phyloP scores from a whole-genome alignment of 768 basidiomycete species.

The Cyclocybe cylindracea region DNA sequence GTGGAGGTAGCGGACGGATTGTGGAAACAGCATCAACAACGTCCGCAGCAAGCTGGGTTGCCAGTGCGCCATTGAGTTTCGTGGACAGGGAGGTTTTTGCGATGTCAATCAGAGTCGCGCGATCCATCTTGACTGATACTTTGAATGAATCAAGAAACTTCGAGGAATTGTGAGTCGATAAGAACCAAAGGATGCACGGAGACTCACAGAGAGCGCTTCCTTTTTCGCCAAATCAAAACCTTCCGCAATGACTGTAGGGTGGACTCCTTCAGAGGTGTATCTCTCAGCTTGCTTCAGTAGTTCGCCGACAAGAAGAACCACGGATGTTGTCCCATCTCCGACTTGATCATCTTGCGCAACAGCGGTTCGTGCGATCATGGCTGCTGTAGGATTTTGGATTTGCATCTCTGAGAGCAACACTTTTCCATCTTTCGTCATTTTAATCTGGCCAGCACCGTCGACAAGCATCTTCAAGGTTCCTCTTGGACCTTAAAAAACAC shows the following conservation, averaged over 20 bases:
- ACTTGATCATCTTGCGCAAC: conserved; percentile 99
- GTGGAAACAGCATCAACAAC: conserved; percentile 94
- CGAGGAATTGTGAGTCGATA: conserved; percentile 1
- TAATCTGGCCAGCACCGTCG: conserved; percentile 96
- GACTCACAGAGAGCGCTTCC: conserved; percentile 79
- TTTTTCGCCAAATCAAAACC: conserved; percentile 99
- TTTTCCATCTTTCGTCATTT: conserved; percentile 99
- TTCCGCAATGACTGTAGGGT: conserved; percentile 93
- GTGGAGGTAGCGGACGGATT: conserved; percentile 71
- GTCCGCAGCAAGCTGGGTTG: conserved; percentile 86
- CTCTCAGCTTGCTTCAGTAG: conserved; percentile 97
- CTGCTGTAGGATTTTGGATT: conserved; percentile 98
- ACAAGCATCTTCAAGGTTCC: conserved; percentile 99
- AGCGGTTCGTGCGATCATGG: conserved; percentile 98
- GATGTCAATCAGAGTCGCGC: conserved; percentile 89
- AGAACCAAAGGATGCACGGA: conserved; percentile 1
- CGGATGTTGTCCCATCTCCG: conserved; percentile 97
- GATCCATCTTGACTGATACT: conserved; percentile 74
- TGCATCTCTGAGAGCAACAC: conserved; percentile 99
- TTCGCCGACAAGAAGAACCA: conserved; percentile 94
- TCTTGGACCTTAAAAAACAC: conserved; percentile 68
- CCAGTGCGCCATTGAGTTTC: conserved; percentile 81
- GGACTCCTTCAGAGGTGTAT: conserved; percentile 96
- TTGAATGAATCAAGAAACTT: conserved; percentile 95
- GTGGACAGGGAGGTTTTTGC: conserved; percentile 96